Evolutionary conservation across 495 filamentous ascomycete genomes (phyloP), one percentile per base, ranked within the genome.

Genomic region (Tuber umbilicatum): DNA sequence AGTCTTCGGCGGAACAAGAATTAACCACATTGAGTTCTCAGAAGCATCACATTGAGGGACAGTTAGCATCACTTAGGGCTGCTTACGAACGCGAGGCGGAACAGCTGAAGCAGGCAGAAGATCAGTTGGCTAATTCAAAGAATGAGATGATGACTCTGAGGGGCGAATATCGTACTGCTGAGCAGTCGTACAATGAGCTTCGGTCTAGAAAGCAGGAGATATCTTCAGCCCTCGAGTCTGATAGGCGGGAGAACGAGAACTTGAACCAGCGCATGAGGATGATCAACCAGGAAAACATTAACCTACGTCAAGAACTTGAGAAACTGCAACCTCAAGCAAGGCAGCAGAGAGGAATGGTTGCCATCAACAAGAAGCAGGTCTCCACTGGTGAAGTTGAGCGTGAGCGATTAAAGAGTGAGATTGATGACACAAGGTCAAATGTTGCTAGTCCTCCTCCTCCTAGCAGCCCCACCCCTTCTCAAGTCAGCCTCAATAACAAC

Each of bases 361-460:
- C 96, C 6, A 98, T 99, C 84, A 97, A 96, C 85, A 97, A 96
- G 85, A 98, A 99, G 85, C 95, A 99, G 84, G 86, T 97, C 69
- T 87, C 91, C 47, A 97, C 94, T 1, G 90, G 90, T 75, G 96
- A 99, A 83, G 88, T 86, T 42, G 95, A 98, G 80, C 87, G 91
- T 23, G 94, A 97, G 64, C 94, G 92, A 84, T 82, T 95, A 55
- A 93, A 93, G 84, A 84, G 84, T 12, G 93, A 97, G 78, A 90
- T 92, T 55, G 90, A 91, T 41, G 88, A 89, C 40, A 79, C 76
- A 35, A 80, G 85, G 74, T 83, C 71, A 81, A 87, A 81, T 83
- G 85, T 79, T 74, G 79, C 78, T 72, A 79, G 73, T 82, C 85
- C 73, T 85, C 77, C 82, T 84, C 76, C 84, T 27, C 81, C 81